A percentile compares a stretch with the other conserved stretches of the same genome.
These are phyloP conservation scores for Calocera cornea DNA, from an alignment of 768 basidiomycete species.

Conservation along the genomic window DNA sequence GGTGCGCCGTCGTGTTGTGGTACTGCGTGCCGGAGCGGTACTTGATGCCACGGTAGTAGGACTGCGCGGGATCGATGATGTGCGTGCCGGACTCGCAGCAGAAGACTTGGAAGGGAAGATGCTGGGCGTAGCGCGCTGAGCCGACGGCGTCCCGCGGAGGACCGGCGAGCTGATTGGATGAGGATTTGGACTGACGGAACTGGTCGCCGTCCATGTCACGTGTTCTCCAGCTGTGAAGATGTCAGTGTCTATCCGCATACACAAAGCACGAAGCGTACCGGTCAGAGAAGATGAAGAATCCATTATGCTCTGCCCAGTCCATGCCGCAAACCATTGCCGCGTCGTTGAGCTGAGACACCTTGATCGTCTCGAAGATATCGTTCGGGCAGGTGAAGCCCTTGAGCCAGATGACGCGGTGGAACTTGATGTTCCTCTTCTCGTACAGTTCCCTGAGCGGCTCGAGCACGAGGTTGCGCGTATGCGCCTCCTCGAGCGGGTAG, in stretches of 20 bases:
- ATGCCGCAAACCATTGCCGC: constrained; percentile 99
- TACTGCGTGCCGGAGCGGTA: constrained; percentile 75
- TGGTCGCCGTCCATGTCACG: constrained; percentile 97
- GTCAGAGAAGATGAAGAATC: constrained; percentile 96
- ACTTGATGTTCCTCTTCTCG: constrained; percentile 61
- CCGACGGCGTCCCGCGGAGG: constrained; percentile 82
- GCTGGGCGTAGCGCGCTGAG: constrained; percentile 70
- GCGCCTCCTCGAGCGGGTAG: constrained; percentile 90
- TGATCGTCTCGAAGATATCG: constrained; percentile 90
- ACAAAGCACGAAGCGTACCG: constrained; percentile 38
- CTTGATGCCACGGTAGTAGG: constrained; percentile 78
- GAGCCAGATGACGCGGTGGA: constrained; percentile 88
- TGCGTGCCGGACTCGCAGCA: constrained; percentile 98
- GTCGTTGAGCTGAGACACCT: constrained; percentile 77
- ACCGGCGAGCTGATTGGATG: constrained; percentile 75
- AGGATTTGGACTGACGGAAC: constrained; percentile 92
- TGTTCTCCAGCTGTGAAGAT: constrained; percentile 67
- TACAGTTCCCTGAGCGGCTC: constrained; percentile 80
- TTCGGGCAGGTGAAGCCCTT: constrained; percentile 99
- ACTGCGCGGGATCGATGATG: constrained; percentile 87
- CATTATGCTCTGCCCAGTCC: constrained; percentile 99
- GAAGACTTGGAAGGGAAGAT: constrained; percentile 96
- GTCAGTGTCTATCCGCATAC: not conserved
- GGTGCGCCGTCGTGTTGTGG: constrained; percentile 59
- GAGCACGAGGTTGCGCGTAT: constrained; percentile 82